Evolutionary conservation across 495 filamentous ascomycete species (phyloP), one percentile per base, ranked within the genome.

Genomic region (Aspergillus carlsbadensis): DNA sequence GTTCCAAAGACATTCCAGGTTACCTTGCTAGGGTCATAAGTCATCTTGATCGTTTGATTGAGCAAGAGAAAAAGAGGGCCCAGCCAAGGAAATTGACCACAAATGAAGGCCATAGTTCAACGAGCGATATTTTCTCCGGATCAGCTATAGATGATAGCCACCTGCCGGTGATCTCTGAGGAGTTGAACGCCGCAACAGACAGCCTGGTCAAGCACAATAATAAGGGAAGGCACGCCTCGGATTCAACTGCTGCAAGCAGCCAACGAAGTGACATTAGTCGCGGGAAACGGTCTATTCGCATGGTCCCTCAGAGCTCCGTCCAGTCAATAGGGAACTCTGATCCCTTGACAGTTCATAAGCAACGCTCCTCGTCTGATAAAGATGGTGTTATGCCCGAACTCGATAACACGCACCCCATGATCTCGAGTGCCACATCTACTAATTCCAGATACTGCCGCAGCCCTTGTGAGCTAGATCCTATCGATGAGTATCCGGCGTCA

Each of bases 31-130:
- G 82, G 31, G 79, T 89, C 3, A 83, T 89, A 37, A 73, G 75
- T 1, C 80, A 87, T 51, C 71, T 87, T 24, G 84, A 87, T 63
- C 72, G 79, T n/a, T 69, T 87, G 47, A 84, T 86, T 62, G 74
- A 82, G 51, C 74, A 81, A 34, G 74, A 75, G 22, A 61, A 47
- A 6, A n/a, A 21, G 8, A 47, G 44, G 26, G 26, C 26, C 35
- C 48, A 58, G 15, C 59, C 36, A n/a, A 59, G 52, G 31, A 62
- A 22, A n/a, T 39, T 48, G 13, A 48, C 22, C 0, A 22, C 15
- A 44, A 56, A 72, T 8, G 50, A 57, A 35, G 65, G 71, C 6
- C 76, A 74, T 52, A 74, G 80, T 45, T 67, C 72, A 6, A 71
- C 77, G 5, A 87, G 85, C 20, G 84, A 87, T 20, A 86, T 84